A percentile compares a stretch with the other conserved stretches of the same genome.
Conservation (phyloP, 2,329 filamentous ascomycete species). For the Hymenoscyphus scutula region DNA sequence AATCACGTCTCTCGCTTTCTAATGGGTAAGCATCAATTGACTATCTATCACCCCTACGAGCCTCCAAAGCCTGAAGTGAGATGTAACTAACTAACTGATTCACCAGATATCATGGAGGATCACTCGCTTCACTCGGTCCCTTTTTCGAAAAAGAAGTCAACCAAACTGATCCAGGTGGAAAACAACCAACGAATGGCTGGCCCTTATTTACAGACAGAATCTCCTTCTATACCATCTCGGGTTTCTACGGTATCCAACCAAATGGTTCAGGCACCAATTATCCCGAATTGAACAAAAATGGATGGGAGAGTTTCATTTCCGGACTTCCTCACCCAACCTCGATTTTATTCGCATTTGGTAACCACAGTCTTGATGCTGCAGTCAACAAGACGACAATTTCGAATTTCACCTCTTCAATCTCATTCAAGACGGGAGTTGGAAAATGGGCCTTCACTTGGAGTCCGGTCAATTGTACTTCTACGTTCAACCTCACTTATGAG, state of each 20-base stretch:
- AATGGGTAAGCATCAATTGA: conserved; percentile 32
- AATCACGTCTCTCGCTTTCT: conserved; percentile 33
- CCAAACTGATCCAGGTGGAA: conserved; percentile 32
- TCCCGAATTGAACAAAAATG: conserved; percentile 66
- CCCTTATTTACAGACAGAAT: conserved; percentile 62
- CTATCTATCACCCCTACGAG: no score
- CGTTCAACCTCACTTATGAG: conserved; percentile 60
- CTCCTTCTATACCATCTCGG: conserved; percentile 64
- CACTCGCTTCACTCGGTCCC: conserved; percentile 33
- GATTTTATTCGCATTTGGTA: conserved; percentile 54
- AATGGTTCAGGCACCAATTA: conserved; percentile 62
- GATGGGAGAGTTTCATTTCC: conserved; percentile 67
- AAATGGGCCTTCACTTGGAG: conserved; percentile 67
- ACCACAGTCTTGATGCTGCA: conserved; percentile 57
- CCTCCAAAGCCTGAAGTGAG: background rate
- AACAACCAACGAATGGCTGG: conserved; percentile 57
- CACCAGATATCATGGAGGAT: conserved; percentile 34
- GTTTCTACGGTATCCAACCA: conserved; percentile 62
- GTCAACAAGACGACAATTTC: conserved; percentile 58
- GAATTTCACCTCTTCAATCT: conserved; percentile 58
- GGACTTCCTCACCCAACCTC: conserved; percentile 69
- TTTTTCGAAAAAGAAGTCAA: conserved; percentile 37
- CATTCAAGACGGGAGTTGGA: conserved; percentile 61
- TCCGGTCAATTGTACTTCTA: conserved; percentile 45
- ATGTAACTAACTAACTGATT: conserved; percentile 4